Percentiles rank a stretch among this genome's conserved stretches.
Evolutionary conservation across 177 flowering plant genomes (phyloP).

Genomic region (Tripterygium wilfordii): DNA sequence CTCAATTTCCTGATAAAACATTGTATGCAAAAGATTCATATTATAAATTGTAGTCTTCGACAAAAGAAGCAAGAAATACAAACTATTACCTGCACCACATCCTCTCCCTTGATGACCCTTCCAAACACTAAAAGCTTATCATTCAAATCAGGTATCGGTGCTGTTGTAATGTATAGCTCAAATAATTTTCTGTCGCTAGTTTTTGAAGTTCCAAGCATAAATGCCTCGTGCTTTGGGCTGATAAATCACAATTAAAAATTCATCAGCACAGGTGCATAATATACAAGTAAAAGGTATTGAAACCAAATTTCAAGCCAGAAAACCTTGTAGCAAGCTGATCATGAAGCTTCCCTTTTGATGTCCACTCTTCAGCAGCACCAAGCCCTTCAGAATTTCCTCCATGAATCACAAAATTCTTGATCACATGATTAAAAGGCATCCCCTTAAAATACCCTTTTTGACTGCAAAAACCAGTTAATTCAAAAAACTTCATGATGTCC

Average conservation of each 20-base stretch:
- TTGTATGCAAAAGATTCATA: too few species aligned
- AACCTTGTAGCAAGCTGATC: conserved; percentile 52
- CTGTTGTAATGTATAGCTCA: conserved; percentile 78
- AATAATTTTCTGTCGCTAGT: conserved; percentile 45
- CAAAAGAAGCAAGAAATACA: background rate
- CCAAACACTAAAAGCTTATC: conserved; percentile 81
- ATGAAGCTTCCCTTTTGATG: conserved; percentile 48
- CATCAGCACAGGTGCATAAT: background rate
- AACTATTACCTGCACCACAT: conserved; percentile 75
- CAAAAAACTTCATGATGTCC: too few species aligned
- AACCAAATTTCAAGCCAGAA: background rate
- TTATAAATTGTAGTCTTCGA: too few species aligned
- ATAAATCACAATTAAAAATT: conserved; percentile 5
- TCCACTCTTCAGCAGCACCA: conserved; percentile 80
- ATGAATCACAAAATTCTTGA: conserved; percentile 81
- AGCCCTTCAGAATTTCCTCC: conserved; percentile 53
- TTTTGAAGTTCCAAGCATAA: conserved; percentile 91
- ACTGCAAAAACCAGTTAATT: conserved; percentile 58
- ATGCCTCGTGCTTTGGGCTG: conserved; percentile 87
- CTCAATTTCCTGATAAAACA: conserved; percentile 68
- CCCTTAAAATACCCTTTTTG: conserved; percentile 81
- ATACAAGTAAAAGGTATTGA: background rate
- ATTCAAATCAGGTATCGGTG: conserved; percentile 75
- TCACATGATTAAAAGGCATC: conserved; percentile 70
- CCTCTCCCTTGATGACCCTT: conserved; percentile 81